These are phyloP conservation scores for Diaporthe batatas DNA, from an alignment of 2,329 filamentous ascomycete species.

Conservation along the genomic window DNA sequence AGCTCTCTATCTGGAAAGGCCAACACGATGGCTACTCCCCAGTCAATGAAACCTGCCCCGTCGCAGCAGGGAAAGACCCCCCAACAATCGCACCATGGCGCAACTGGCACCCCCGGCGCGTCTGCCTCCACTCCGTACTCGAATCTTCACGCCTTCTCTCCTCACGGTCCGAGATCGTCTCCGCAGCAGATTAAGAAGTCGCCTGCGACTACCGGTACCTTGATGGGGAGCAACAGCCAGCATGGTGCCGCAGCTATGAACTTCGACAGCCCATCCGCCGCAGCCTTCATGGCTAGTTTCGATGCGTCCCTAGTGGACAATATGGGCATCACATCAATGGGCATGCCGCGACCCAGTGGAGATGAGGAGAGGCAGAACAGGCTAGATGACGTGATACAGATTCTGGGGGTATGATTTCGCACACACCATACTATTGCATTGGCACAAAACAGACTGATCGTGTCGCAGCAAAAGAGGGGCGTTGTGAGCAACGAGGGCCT, in stretches of 20 bases:
- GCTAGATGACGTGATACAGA: conserved; percentile 64
- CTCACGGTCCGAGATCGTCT: conserved; percentile 69
- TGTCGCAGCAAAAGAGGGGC: conserved; percentile 61
- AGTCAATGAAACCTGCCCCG: conserved; percentile 62
- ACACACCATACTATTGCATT: conserved; percentile 49
- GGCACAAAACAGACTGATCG: conserved; percentile 49
- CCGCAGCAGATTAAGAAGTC: conserved; percentile 76
- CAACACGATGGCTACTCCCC: conserved; percentile 62
- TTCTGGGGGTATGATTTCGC: conserved; percentile 60
- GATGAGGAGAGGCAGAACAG: conserved; percentile 69
- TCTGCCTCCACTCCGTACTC: conserved; percentile 78
- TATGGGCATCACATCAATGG: conserved; percentile 61
- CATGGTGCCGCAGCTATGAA: conserved; percentile 53
- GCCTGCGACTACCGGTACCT: conserved; percentile 64
- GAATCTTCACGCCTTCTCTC: conserved; percentile 66
- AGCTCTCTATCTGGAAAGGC: background rate
- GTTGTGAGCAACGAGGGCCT: conserved; percentile 81
- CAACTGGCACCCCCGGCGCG: conserved; percentile 73
- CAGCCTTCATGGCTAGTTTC: conserved; percentile 68
- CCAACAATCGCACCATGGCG: conserved; percentile 60
- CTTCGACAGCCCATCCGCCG: conserved; percentile 75
- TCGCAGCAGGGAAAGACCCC: conserved; percentile 67
- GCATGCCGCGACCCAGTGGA: conserved; percentile 55
- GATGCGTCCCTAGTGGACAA: conserved; percentile 66
- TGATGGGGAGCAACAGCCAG: conserved; percentile 54